Evolutionary conservation across 2,329 filamentous ascomycete genomes (phyloP).

Genomic region (Claviceps capensis): DNA sequence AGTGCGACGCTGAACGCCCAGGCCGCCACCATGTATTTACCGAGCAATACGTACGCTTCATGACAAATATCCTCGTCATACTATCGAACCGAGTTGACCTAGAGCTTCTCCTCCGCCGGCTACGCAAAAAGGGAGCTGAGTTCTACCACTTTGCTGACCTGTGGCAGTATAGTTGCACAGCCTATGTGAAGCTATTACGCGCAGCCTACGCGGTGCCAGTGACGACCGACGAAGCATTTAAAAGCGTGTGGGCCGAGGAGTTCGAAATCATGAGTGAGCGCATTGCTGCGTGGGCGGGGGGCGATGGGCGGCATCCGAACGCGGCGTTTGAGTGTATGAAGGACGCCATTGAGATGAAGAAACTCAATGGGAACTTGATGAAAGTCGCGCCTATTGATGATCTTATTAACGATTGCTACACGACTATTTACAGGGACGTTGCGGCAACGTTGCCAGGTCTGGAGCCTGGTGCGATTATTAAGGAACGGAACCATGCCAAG

Average conservation of each 20-base stretch:
- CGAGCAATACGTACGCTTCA: constrained; percentile 71
- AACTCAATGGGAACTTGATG: constrained; percentile 75
- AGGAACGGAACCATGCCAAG: constrained; percentile 28
- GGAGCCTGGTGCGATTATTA: constrained; percentile 33
- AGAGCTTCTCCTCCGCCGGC: constrained; percentile 63
- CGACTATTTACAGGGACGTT: constrained; percentile 56
- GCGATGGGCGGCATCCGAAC: constrained; percentile 20
- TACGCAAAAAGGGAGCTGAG: constrained; percentile 71
- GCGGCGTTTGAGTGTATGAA: constrained; percentile 39
- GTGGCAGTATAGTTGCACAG: constrained; percentile 41
- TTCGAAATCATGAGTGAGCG: constrained; percentile 43
- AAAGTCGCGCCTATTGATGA: constrained; percentile 81
- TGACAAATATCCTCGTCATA: constrained; percentile 59
- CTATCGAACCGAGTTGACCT: constrained; percentile 63
- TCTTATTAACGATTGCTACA: constrained; percentile 83
- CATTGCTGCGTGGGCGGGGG: constrained; percentile 40
- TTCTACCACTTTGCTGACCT: constrained; percentile 49
- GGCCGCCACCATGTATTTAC: constrained; percentile 90
- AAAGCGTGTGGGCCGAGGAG: constrained; percentile 37
- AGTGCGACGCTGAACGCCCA: constrained; percentile 70
- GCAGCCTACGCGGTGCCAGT: constrained; percentile 31
- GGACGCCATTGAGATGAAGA: constrained; percentile 45
- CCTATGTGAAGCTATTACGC: constrained; percentile 40
- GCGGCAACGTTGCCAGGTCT: constrained; percentile 42
- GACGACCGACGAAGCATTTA: constrained; percentile 41